These are phyloP conservation scores for Metarhizium sp. DNA, from an alignment of 2,329 filamentous ascomycete genomes.

Conservation along the genomic window DNA sequence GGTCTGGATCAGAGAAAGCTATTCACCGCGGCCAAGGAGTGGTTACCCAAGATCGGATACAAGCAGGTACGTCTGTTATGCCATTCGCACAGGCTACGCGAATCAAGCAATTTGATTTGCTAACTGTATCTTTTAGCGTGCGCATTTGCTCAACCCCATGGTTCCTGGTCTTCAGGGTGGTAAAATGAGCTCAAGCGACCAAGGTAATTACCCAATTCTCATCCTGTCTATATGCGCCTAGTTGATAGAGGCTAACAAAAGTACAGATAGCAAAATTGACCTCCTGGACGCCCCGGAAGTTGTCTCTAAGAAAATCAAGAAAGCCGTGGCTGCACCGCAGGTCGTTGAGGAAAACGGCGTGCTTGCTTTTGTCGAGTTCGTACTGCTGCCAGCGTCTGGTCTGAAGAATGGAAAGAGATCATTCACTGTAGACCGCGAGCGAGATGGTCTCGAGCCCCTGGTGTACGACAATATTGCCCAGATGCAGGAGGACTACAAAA, in stretches of 20 bases:
- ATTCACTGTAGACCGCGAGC: conserved; percentile 59
- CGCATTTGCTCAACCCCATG: conserved; percentile 56
- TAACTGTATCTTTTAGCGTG: conserved; percentile 18
- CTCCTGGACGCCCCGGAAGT: conserved; percentile 70
- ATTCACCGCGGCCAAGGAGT: conserved; percentile 77
- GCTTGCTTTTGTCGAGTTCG: conserved; percentile 76
- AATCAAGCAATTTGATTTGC: neutral
- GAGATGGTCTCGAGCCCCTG: conserved; percentile 60
- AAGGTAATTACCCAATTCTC: conserved; percentile 32
- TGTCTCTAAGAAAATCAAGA: conserved; percentile 76
- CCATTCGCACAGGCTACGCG: neutral
- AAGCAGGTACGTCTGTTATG: conserved; percentile 36
- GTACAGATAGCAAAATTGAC: conserved; percentile 76
- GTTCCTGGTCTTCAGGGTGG: conserved; percentile 74
- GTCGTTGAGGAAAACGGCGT: conserved; percentile 79
- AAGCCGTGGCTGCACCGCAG: conserved; percentile 70
- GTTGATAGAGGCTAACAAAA: neutral
- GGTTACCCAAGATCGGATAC: conserved; percentile 79
- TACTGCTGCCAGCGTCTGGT: conserved; percentile 69
- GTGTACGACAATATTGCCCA: conserved; percentile 69
- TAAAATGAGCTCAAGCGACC: conserved; percentile 77
- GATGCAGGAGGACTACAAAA: conserved; percentile 70
- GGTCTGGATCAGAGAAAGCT: conserved; percentile 81
- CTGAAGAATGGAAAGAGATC: conserved; percentile 46
- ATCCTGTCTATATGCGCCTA: neutral